These are phyloP conservation scores for Hirsutella thompsonii DNA, from an alignment of 2,329 filamentous ascomycete genomes.

Conservation along the genomic window DNA sequence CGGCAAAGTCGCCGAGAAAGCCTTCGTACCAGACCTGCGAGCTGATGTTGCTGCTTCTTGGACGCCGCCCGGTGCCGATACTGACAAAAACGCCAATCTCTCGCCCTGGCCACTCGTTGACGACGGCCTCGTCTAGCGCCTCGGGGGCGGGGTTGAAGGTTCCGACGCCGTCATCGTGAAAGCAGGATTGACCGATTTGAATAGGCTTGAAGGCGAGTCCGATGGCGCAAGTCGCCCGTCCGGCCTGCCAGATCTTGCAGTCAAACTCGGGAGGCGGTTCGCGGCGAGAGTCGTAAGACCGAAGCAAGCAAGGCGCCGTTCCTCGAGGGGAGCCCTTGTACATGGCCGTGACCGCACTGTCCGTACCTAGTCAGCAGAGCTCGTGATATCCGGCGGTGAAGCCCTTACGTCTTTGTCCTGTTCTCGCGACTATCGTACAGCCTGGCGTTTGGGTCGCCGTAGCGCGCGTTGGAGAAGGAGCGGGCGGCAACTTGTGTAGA, in stretches of 20 bases:
- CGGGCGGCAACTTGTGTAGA: constrained; percentile 37
- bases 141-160: constrained; percentile 84
- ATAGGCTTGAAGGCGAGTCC: constrained; percentile 94
- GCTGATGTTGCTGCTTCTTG: constrained; percentile 52
- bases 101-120: constrained; percentile 90
- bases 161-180: constrained; percentile 84
- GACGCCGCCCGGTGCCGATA: constrained; percentile 82
- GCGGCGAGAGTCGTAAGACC: constrained; percentile 90
- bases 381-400: neutral
- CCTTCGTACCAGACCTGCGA: constrained; percentile 84
- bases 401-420: constrained; percentile 74
- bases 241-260: constrained; percentile 94
- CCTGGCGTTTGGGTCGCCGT: constrained; percentile 72
- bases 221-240: constrained; percentile 83
- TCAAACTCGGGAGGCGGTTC: constrained; percentile 85
- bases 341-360: constrained; percentile 79
- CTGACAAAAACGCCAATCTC: constrained; percentile 89
- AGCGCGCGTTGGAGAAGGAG: constrained; percentile 41
- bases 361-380: neutral
- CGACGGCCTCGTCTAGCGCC: constrained; percentile 75
- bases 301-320: constrained; percentile 58
- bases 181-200: constrained; percentile 81
- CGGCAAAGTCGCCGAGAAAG: constrained; percentile 84
- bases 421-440: constrained; percentile 82
- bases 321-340: constrained; percentile 70